Evolutionary conservation across 2,329 filamentous ascomycete species (phyloP), one percentile per base, ranked within the genome.

Genomic region (Penicillium italicum): DNA sequence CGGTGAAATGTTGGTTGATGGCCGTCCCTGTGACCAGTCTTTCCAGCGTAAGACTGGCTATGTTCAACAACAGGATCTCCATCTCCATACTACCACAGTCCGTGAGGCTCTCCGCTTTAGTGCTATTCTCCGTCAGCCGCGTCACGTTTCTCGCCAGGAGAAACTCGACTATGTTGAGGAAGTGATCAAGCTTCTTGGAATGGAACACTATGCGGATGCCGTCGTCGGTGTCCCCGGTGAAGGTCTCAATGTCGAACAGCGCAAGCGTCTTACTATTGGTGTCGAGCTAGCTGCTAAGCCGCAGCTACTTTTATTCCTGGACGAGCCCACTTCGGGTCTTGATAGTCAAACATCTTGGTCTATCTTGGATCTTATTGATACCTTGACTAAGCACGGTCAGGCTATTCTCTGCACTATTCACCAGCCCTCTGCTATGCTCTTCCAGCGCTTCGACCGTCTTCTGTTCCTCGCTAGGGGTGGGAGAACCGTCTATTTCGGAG

Each of bases 381-480:
- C 95, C 75, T 81, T 97, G 33, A 91, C 91, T 66, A 89, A 93
- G 72, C 88, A 86, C 60, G 92, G 93, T 16, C 91, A 95, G 71
- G 92, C 93, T 49, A 90, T 97, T 74, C 85, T 97, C n/a, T 96
- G 91, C 77, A 97, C 93, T 0, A 97, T 97, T 58, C 93, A 97
- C 72, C 93, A 97, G 74, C 93, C 93, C n/a, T 95, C 90, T 14
- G 91, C 92, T 33, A 91, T 96, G 82, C 81, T 97, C 50, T 96
- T 97, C 79, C 90, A 96, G 72, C 88, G 90, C 56, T 97, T 88
- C 50, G 85, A 88, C 58, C 80, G 81, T 1, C 73, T 88, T 2
- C 74, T 88, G 0, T 85, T 89, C 71, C 77, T 89, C 3, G 84
- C 84, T 9, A 80, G 77, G 53, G 86, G 86, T 36, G 86, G 86